A percentile compares a stretch with the other conserved stretches of the same genome.
Evolutionary conservation across 208 protist species (phyloP).

Genomic region (Phytomonas francai): DNA sequence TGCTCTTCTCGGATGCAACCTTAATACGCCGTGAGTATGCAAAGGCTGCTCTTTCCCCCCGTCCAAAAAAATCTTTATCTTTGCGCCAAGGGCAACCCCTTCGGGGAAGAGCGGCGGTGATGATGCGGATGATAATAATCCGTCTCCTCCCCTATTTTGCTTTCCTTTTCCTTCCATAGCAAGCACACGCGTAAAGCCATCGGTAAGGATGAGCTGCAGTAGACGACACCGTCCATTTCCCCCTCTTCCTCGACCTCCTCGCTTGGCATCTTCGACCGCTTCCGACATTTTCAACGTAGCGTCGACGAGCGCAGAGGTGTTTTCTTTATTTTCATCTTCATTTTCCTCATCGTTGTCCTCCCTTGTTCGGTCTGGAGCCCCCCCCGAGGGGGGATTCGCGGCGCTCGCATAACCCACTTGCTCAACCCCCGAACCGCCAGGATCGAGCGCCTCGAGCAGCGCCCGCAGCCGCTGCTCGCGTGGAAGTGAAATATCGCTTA

Average conservation of each 20-base stretch:
- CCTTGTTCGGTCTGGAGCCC: too few species aligned
- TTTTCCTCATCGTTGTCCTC: constrained; percentile 7
- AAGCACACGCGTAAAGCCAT: constrained; percentile 61
- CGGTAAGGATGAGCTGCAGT: constrained; percentile 40
- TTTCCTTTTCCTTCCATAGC: constrained; percentile 34
- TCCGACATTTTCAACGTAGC: constrained; percentile 26
- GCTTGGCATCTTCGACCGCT: constrained; percentile 13
- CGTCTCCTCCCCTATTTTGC: not conserved
- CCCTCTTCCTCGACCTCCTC: constrained; percentile 11
- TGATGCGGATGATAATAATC: not conserved
- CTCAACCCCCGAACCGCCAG: too few species aligned
- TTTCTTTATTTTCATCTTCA: constrained; percentile 6
- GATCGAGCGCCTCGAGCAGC: too few species aligned
- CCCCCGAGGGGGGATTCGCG: too few species aligned
- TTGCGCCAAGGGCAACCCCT: constrained; percentile 48
- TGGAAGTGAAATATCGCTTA: constrained; percentile 51
- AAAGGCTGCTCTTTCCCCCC: too few species aligned
- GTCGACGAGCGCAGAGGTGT: constrained; percentile 17
- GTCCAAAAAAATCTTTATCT: constrained; percentile 27
- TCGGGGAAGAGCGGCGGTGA: constrained; percentile 19
- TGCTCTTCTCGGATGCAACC: constrained; percentile 35
- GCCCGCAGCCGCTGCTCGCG: constrained; percentile 36
- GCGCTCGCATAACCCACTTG: too few species aligned
- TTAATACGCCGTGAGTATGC: constrained; percentile 28
- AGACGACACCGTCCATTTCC: constrained; percentile 29